These are phyloP conservation scores for Hygrophorus pudorinus DNA, from an alignment of 768 basidiomycete species.

Conservation along the genomic window DNA sequence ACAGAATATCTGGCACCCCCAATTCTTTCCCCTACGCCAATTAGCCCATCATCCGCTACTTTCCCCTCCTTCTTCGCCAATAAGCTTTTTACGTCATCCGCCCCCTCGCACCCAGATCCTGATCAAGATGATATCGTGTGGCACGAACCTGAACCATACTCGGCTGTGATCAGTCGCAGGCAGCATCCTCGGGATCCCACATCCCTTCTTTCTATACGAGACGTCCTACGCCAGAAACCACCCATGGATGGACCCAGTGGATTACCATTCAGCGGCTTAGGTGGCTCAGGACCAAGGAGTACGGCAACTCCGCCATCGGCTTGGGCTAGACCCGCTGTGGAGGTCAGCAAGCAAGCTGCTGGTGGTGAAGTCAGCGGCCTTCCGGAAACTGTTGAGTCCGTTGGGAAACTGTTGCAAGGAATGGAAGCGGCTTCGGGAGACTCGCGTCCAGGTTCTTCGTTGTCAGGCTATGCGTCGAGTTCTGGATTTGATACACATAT, in stretches of 20 bases:
- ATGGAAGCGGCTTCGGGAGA: conserved; percentile 22
- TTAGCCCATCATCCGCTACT: conserved; percentile 31
- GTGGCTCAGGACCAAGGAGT: no score
- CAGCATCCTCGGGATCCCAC: conserved; percentile 54
- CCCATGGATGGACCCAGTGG: conserved; percentile 22
- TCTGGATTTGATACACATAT: conserved; percentile 27
- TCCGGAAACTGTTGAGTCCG: conserved; percentile 25
- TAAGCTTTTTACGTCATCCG: conserved; percentile 36
- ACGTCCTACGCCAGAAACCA: conserved; percentile 48
- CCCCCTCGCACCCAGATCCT: conserved; percentile 40
- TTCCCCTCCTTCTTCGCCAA: conserved; percentile 38
- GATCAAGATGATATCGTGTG: conserved; percentile 48
- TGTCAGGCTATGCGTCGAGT: conserved; percentile 13
- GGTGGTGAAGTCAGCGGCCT: conserved; percentile 36
- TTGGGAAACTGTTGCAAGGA: conserved; percentile 37
- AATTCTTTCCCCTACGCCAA: conserved; percentile 16
- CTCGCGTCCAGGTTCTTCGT: conserved; percentile 18
- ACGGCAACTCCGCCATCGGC: conserved; percentile 24
- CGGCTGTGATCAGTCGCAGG: conserved; percentile 51
- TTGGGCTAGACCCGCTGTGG: conserved; percentile 50
- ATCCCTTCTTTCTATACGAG: conserved; percentile 46
- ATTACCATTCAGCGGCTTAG: conserved; percentile 13
- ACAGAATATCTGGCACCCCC: conserved; percentile 12
- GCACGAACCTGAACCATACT: conserved; percentile 53
- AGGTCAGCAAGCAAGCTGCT: conserved; percentile 38